Evolutionary conservation across 768 basidiomycete species (phyloP).

Genomic region (Termitomyces sp.): DNA sequence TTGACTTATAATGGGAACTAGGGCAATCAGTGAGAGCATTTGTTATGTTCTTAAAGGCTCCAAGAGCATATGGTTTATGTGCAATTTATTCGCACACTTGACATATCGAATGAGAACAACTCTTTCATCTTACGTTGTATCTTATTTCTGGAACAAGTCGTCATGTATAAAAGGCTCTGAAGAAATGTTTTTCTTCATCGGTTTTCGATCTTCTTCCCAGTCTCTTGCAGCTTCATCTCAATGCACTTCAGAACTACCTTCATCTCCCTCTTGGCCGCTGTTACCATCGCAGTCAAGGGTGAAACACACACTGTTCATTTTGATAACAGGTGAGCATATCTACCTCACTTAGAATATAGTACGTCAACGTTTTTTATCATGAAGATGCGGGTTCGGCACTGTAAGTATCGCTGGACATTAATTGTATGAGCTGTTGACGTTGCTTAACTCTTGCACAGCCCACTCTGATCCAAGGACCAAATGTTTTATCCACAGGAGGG

Average conservation of each 20-base stretch:
- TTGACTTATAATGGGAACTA: background rate
- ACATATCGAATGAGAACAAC: background rate
- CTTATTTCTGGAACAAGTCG: background rate
- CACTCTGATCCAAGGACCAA: constrained; percentile 22
- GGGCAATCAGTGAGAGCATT: background rate
- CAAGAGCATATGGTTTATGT: background rate
- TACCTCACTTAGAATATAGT: background rate
- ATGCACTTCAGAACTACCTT: constrained; percentile 11
- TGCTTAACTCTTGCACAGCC: constrained; percentile 14
- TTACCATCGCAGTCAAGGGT: constrained; percentile 16
- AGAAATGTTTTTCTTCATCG: background rate
- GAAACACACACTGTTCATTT: constrained; percentile 33
- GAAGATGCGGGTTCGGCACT: constrained; percentile 27
- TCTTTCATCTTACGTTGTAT: background rate
- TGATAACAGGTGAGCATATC: constrained; percentile 20
- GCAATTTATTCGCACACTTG: background rate
- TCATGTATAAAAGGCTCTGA: background rate
- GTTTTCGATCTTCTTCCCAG: background rate
- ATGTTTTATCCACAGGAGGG: constrained; percentile 24
- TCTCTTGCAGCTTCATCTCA: background rate
- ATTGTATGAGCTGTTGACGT: background rate
- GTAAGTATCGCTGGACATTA: constrained; percentile 12
- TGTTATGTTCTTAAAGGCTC: background rate
- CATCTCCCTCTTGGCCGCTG: constrained; percentile 13
- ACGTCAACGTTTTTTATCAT: background rate